These are phyloP conservation scores for Phytopythium sindhum DNA, from an alignment of 352 stramenopile species.

Conservation along the genomic window DNA sequence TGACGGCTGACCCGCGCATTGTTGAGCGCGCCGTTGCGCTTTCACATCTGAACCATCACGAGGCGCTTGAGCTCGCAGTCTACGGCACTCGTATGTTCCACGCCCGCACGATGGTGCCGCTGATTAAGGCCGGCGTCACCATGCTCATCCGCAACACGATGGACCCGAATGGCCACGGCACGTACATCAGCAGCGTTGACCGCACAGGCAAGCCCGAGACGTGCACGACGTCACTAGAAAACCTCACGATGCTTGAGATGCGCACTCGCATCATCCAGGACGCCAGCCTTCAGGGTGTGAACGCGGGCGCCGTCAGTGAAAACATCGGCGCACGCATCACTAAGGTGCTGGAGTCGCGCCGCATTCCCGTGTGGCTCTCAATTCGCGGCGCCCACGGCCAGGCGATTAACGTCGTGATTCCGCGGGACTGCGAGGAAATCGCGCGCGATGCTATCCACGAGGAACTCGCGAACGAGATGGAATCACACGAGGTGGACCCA, in stretches of 20 bases:
- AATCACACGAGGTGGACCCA: conserved; percentile 69
- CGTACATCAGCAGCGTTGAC: conserved; percentile 71
- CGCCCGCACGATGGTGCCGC: conserved; percentile 78
- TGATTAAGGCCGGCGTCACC: conserved; percentile 76
- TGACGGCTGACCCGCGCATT: conserved; percentile 77
- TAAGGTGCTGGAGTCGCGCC: conserved; percentile 57
- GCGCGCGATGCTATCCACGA: conserved; percentile 43
- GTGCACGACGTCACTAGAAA: conserved; percentile 81
- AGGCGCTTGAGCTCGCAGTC: conserved; percentile 75
- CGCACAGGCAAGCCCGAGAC: conserved; percentile 59
- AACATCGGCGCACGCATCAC: conserved; percentile 77
- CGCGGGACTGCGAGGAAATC: conserved; percentile 25
- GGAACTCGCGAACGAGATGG: conserved; percentile 56
- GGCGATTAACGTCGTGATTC: conserved; percentile 75
- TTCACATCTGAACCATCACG: conserved; percentile 76
- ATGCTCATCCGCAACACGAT: conserved; percentile 87
- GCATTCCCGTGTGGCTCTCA: conserved; percentile 75
- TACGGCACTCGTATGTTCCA: conserved; percentile 87
- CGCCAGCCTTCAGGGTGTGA: conserved; percentile 18
- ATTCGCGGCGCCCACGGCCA: conserved; percentile 82
- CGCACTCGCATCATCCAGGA: conserved; percentile 79
- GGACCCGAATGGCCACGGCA: conserved; percentile 73
- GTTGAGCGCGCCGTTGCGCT: conserved; percentile 69
- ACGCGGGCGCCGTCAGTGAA: conserved; percentile 29
- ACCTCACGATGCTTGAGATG: conserved; percentile 76